Base-by-base conservation (phyloP, 2,329 filamentous ascomycete genomes). In the Didymella pinodella region DNA sequence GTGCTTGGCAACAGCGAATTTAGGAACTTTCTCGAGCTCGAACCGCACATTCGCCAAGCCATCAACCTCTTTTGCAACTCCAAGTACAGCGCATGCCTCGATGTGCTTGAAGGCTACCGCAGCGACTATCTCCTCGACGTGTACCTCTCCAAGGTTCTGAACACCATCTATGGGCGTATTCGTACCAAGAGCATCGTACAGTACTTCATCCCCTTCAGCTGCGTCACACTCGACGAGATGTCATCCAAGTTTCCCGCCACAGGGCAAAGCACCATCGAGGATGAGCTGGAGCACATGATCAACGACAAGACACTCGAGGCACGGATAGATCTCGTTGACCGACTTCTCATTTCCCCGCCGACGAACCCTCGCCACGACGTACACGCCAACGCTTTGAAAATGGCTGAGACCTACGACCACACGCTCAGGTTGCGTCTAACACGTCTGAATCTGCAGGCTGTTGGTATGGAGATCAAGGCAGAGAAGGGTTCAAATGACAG, bases 21-120 rank as follows among this genome's bases (percentile, higher is more conserved):
- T 80, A 90, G 95, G 51, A 87, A 86, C 45, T 97, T 95, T 73
- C 85, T 99, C 14, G 95, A 98, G 75, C 84, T 96, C 0, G 95
- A 98, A 77, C 93, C 94, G 3, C 94, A 98, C 71, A 90, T 99
- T 62, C 91, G 95, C 64, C 93, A 93, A 58, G 94, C 95, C 12
- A 90, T 99, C 67, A 87, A 86, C 7, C 89, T 92, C 74, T 99
- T 97, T 79, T 92, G 94, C 68, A 92, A 90, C 66, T 92, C 92
- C 61, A 91, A 96, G 69, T 99, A 97, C 77, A 90, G 91, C 10
- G 86, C 86, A 43, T 98, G 94, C 75, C 82, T 99, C 44, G 85
- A 88, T 46, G 92, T 94, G 34, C 84, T 99, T 0, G 91, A 95
- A 70, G 85, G 87, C 5, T 94, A 95, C 76, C 88, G 88, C 48